Conservation (phyloP, 2,329 filamentous ascomycete species). For the Aspergillus spinulosporus region DNA sequence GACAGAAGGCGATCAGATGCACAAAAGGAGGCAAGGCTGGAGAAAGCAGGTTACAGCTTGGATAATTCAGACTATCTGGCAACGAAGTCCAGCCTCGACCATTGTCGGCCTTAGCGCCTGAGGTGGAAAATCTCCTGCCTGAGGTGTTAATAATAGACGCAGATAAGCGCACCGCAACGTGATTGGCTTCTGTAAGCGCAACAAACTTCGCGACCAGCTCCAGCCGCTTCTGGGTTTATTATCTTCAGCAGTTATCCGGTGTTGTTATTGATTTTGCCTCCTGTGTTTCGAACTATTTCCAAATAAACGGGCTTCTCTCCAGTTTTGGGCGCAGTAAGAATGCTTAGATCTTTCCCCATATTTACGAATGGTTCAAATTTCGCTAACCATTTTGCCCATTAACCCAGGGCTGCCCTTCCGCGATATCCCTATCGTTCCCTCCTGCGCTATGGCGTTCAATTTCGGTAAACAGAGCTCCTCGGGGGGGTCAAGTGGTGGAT, state of each 20-base stretch:
- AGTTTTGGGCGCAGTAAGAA: constrained; percentile 29
- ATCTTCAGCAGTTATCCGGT: constrained; percentile 4
- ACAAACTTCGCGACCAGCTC: constrained; percentile 10
- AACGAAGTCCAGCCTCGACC: constrained; percentile 10
- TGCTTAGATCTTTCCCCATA: constrained; percentile 2
- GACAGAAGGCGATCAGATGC: constrained; percentile 16
- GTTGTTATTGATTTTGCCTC: constrained; percentile 9
- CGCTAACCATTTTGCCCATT: constrained; percentile 13
- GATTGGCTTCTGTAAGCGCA: constrained; percentile 10
- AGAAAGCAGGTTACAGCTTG: constrained; percentile 3
- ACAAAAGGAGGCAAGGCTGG: constrained; percentile 1
- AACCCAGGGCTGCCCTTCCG: constrained; percentile 27
- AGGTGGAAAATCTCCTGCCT: neutral
- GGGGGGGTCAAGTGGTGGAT: constrained; percentile 33
- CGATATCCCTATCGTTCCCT: constrained; percentile 22
- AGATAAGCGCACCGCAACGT: constrained; percentile 19
- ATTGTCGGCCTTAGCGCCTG: constrained; percentile 19
- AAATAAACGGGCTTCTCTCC: constrained; percentile 1
- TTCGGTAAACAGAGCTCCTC: constrained; percentile 36
- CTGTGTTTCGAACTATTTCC: constrained; percentile 6
- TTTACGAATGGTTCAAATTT: neutral
- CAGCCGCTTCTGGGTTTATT: neutral
- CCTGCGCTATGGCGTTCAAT: constrained; percentile 32
- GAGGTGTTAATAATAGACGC: constrained; percentile 16
- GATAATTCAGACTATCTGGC: constrained; percentile 15